Evolutionary conservation across 176 grass and related monocot genomes (phyloP), one percentile per base, ranked within the genome.

Genomic region (Hordeum marinum): DNA sequence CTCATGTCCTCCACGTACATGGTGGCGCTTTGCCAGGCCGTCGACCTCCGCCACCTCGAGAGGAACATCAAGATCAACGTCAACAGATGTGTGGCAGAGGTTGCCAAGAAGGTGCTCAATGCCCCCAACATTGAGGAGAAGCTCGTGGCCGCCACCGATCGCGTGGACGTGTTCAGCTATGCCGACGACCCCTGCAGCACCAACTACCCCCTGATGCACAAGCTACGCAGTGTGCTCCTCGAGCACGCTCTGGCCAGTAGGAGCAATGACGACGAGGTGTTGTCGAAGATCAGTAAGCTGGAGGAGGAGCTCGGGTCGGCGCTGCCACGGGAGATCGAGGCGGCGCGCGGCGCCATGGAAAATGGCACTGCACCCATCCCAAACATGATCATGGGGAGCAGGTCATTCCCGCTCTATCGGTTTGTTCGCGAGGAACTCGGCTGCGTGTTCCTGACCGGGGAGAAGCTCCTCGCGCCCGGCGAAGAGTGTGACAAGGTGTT

Each of bases 1-100:
- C 88, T 97, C 67, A 97, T 97, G 95, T 89, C 79, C 4, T 89
- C 90, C 0, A 93, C 94, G 3, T 95, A 93, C 94, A 25, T 95
- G 7, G 83, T 95, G 5, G 94, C 88, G 11, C 83, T 95, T 4
- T 95, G 90, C 84, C 94, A 95, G 77, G 94, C 90, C 40, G 13
- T 93, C 9, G 90, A 95, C 77, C 85, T 95, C 35, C 89, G 93
- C 79, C 93, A 95, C 86, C 82, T 95, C 1, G 93, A 95, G 86
- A 90, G 90, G 85, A 95, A 95, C 82, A 85, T 95, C 68, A 95
- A 95, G 83, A 68, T 2, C 27, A 78, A 80, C 0, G 84, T 95
- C 3, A 92, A 61, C 11, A 72, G 3, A n/a, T 72, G 68, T 12
- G 39, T 72, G 11, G 39, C 39, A 4, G 11, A 45, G 2, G 9